phyloP scores from a whole-genome alignment of 164 flowering plant genomes.

The Nymphaea colorata region DNA sequence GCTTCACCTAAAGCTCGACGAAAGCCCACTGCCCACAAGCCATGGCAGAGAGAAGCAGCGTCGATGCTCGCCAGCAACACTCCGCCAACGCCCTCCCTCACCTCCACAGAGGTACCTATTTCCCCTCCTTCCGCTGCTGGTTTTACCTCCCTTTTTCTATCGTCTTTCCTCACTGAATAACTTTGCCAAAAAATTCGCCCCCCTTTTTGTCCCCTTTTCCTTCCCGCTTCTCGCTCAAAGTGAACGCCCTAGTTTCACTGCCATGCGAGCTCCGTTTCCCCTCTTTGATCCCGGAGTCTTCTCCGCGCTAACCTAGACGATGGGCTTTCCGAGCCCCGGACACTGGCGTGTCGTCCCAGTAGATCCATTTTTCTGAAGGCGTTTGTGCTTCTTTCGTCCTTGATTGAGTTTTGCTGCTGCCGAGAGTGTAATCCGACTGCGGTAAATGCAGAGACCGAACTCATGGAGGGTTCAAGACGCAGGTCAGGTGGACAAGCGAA shows the following conservation, averaged over 20 bases:
- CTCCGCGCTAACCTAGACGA: too few relatives aligned
- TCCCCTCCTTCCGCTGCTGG: background rate
- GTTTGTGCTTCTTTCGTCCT: background rate
- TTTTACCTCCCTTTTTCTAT: background rate
- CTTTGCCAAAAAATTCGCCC: background rate
- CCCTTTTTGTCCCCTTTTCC: background rate
- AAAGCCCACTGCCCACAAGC: background rate
- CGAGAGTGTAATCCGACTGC: too few relatives aligned
- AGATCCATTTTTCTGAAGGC: background rate
- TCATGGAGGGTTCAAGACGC: constrained; percentile 1
- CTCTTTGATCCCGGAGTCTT: background rate
- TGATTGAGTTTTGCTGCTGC: background rate
- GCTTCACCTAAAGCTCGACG: background rate
- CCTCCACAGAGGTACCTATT: background rate
- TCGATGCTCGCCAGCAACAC: background rate
- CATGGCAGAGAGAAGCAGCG: background rate
- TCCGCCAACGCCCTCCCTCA: background rate
- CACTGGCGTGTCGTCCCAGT: background rate
- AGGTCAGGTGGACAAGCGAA: background rate
- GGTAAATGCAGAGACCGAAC: background rate
- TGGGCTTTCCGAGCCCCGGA: too few relatives aligned
- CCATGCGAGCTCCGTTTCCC: background rate
- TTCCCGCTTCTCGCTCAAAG: background rate
- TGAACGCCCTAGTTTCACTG: background rate
- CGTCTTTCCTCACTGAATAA: too few relatives aligned